Conservation (phyloP, 2,329 filamentous ascomycete genomes). For the Colletotrichum trifolii region DNA sequence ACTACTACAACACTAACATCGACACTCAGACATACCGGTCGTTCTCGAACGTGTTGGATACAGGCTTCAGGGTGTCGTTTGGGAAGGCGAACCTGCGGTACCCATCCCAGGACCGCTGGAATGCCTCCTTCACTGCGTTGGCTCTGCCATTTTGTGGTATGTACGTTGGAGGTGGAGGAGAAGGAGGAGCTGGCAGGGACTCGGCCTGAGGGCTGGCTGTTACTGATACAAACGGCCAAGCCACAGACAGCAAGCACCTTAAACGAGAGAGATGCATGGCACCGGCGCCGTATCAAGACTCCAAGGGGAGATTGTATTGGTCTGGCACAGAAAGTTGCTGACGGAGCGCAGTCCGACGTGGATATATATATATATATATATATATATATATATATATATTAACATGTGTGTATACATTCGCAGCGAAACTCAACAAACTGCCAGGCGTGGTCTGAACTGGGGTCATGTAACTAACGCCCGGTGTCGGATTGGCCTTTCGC, state of each 20-base stretch:
- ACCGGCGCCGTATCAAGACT: too few relatives aligned
- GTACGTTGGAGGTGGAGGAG: constrained; percentile 15
- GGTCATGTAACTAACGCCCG: constrained; percentile 21
- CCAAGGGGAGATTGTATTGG: neutral
- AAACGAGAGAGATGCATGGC: constrained; percentile 14
- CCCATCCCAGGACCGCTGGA: constrained; percentile 76
- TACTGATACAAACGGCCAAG: constrained; percentile 12
- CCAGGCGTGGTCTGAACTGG: neutral
- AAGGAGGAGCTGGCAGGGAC: neutral
- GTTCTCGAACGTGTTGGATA: constrained; percentile 73
- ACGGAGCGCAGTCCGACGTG: neutral
- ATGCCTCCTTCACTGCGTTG: constrained; percentile 74
- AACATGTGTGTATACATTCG: too few relatives aligned
- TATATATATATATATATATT: too few relatives aligned
- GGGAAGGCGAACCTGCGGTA: constrained; percentile 82
- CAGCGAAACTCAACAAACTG: neutral
- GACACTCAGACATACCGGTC: constrained; percentile 66
- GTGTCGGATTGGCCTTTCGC: neutral
- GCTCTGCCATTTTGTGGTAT: constrained; percentile 57
- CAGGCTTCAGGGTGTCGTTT: constrained; percentile 78
- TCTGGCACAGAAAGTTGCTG: neutral
- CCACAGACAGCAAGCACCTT: constrained; percentile 6
- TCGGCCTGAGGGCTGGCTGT: constrained; percentile 12
- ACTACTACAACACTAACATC: neutral
- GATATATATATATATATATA: too few relatives aligned